Percentiles rank a stretch among this genome's conserved stretches.
Evolutionary conservation across 208 protist genomes (phyloP).

Genomic region (Kentomonas sorsogonicus): DNA sequence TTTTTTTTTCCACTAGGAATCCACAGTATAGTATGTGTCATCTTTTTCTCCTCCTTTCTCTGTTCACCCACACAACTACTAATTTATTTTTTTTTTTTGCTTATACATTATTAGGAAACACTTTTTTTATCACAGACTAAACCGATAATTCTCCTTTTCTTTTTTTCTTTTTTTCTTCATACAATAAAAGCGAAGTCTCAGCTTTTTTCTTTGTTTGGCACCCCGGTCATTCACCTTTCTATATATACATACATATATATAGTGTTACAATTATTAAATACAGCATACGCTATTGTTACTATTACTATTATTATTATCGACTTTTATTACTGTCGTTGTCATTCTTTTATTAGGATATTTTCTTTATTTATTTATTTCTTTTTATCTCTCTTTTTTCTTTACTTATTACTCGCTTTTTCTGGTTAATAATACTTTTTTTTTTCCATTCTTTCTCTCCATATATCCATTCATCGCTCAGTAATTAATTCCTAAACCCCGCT

Average conservation of each 20-base stretch:
- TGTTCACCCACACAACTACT: too few species aligned
- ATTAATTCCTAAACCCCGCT: not conserved
- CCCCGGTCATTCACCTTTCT: not conserved
- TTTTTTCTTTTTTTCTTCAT: not conserved
- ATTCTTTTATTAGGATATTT: not conserved
- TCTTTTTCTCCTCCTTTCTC: too few species aligned
- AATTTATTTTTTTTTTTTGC: too few species aligned
- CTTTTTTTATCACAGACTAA: too few species aligned
- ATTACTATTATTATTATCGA: not conserved
- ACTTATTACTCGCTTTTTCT: conserved; percentile 8
- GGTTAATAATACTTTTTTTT: conserved; percentile 6
- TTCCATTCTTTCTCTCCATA: not conserved
- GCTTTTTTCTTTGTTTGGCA: not conserved
- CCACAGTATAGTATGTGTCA: too few species aligned
- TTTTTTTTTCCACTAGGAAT: too few species aligned
- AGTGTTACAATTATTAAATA: not conserved
- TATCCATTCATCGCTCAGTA: not conserved
- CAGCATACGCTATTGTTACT: not conserved
- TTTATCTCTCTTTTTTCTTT: conserved; percentile 10
- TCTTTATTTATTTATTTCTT: conserved; percentile 5
- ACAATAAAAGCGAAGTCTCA: not conserved
- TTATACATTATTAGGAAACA: too few species aligned
- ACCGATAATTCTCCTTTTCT: not conserved
- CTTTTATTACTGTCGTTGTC: conserved; percentile 3
- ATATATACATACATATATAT: not conserved